phyloP scores from a whole-genome alignment of 805 yeast species.

The Candida gorgasii region DNA sequence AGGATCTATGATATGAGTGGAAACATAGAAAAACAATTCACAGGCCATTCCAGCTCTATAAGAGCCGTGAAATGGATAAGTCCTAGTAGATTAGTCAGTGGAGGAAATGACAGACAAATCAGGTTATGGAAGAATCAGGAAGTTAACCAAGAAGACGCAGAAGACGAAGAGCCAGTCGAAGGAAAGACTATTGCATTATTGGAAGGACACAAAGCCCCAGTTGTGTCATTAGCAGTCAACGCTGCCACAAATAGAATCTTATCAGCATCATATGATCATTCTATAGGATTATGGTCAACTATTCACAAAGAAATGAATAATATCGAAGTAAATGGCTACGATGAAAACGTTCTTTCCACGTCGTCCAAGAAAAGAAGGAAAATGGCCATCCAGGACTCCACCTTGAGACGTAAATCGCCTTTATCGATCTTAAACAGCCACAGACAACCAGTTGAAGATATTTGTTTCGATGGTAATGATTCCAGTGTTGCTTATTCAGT shows the following conservation, averaged over 20 bases:
- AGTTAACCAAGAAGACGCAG: constrained; percentile 34
- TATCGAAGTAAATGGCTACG: constrained; percentile 46
- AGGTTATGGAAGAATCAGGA: constrained; percentile 80
- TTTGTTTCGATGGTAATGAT: constrained; percentile 72
- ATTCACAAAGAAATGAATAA: constrained; percentile 77
- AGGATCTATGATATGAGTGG: constrained; percentile 87
- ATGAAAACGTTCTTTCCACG: constrained; percentile 57
- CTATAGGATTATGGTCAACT: constrained; percentile 88
- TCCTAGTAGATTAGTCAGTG: constrained; percentile 74
- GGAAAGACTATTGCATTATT: constrained; percentile 82
- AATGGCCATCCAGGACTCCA: constrained; percentile 72
- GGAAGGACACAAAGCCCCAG: constrained; percentile 88
- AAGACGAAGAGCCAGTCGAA: constrained; percentile 47
- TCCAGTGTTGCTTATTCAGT: constrained; percentile 87
- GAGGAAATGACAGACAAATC: constrained; percentile 85
- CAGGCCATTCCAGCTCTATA: constrained; percentile 88
- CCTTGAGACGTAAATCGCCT: constrained; percentile 80
- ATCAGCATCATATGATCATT: constrained; percentile 81
- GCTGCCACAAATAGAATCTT: constrained; percentile 58
- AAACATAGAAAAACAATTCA: constrained; percentile 71
- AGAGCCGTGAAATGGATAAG: constrained; percentile 80
- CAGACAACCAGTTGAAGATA: constrained; percentile 82
- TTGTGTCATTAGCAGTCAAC: constrained; percentile 71
- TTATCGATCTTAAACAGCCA: constrained; percentile 79
- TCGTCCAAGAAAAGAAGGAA: constrained; percentile 88